These are phyloP conservation scores for Podaxis mareebaensis DNA, from an alignment of 768 basidiomycete species.

Conservation along the genomic window DNA sequence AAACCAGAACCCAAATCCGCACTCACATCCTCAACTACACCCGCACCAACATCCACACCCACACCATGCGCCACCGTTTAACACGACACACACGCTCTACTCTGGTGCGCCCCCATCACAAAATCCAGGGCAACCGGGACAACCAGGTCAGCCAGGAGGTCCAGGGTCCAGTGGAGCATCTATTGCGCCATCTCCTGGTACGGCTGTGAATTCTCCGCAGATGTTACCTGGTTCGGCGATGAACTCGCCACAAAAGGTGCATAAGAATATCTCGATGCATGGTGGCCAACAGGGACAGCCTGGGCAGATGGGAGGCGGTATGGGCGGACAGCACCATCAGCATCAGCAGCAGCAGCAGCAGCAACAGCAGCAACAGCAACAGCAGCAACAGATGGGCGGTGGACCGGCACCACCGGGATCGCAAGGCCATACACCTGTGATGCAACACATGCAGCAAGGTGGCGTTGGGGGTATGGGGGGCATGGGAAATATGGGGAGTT, in stretches of 20 bases:
- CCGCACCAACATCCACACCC: constrained; percentile 2
- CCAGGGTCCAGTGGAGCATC: constrained; percentile 39
- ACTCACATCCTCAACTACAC: background rate
- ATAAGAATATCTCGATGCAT: constrained; percentile 49
- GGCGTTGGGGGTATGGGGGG: constrained; percentile 4
- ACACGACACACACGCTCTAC: constrained; percentile 45
- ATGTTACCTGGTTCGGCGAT: constrained; percentile 50
- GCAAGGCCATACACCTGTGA: background rate
- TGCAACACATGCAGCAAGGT: background rate
- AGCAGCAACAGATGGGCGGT: background rate
- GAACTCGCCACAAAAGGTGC: constrained; percentile 63
- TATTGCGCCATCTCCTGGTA: constrained; percentile 27
- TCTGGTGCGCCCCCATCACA: background rate
- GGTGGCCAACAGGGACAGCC: constrained; percentile 20
- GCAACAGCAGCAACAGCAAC: constrained; percentile 34
- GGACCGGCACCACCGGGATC: constrained; percentile 19
- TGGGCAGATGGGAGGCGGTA: constrained; percentile 17
- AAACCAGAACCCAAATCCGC: background rate
- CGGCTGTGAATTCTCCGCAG: constrained; percentile 46
- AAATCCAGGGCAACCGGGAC: background rate
- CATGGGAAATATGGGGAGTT: constrained; percentile 1
- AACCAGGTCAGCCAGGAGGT: constrained; percentile 14
- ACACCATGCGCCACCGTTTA: background rate
- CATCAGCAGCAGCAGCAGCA: constrained; percentile 30
- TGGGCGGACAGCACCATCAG: too few species aligned